A percentile compares a stretch with the other conserved stretches of the same genome.
Evolutionary conservation across 2,329 filamentous ascomycete genomes (phyloP).

Genomic region (Scedosporium dehoogii): DNA sequence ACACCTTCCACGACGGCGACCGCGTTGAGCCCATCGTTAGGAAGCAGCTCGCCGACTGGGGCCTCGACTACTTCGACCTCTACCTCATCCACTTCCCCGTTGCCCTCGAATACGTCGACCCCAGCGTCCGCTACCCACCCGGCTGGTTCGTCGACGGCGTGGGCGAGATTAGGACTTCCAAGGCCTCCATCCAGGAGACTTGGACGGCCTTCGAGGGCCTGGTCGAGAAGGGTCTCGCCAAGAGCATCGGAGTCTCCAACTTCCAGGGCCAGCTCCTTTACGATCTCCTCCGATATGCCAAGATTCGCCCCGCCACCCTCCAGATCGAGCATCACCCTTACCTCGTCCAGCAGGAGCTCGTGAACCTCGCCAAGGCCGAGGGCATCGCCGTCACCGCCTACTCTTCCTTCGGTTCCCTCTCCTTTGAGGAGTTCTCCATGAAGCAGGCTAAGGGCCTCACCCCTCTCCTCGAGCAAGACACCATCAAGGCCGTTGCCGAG

Average conservation of each 20-base stretch:
- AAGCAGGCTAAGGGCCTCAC: constrained; percentile 51
- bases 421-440: constrained; percentile 70
- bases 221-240: constrained; percentile 57
- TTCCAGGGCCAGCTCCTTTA: constrained; percentile 70
- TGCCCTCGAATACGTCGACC: constrained; percentile 76
- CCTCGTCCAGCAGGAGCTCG: constrained; percentile 63
- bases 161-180: constrained; percentile 51
- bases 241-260: constrained; percentile 73
- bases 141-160: constrained; percentile 62
- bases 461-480: constrained; percentile 60
- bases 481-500: constrained; percentile 53
- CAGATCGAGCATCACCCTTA: constrained; percentile 91
- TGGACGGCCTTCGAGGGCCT: constrained; percentile 73
- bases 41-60: constrained; percentile 73
- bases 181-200: constrained; percentile 68
- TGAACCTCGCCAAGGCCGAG: constrained; percentile 59
- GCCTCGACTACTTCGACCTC: constrained; percentile 81
- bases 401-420: constrained; percentile 71
- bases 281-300: constrained; percentile 70
- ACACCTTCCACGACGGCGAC: constrained; percentile 77
- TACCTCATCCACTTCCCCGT: constrained; percentile 87
- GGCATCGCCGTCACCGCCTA: constrained; percentile 72
- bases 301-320: constrained; percentile 63
- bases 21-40: constrained; percentile 65
- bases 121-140: constrained; percentile 67